Evolutionary conservation across 192 early-diverging fungal genomes (phyloP), one percentile per base, ranked within the genome.

Genomic region (Dissophora globulifera): DNA sequence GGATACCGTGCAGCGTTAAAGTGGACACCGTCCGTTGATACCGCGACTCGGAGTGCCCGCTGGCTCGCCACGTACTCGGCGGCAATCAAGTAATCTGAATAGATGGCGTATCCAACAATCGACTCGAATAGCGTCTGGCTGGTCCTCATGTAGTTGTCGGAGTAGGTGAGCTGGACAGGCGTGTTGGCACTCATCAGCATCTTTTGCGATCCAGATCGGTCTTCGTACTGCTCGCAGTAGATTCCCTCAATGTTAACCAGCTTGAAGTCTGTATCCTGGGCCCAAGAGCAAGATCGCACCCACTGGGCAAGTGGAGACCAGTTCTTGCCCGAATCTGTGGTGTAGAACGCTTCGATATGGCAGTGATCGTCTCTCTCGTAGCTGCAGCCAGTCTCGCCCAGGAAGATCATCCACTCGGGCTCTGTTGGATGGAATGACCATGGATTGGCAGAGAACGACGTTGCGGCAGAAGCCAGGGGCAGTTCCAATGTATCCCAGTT

Each of bases 1-100:
- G 97, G 97, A 80, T 95, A 98, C 38, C 87, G 79, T 20, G 94
- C 92, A 40, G 79, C 80, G 0, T 81, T 79, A 67, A 95, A 92
- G 0, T 67, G 72, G 33, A 62, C 61, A 7, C 94, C 97, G 62
- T 99, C 87, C 10, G 84, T 48, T 23, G 95, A 93, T 8, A 95
- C 86, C 40, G 84, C 78, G 45, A 93, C 69, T 3, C 79, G 62
- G 6, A 93, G 72, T 7, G 76, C 79, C 20, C 69, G 45, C 47
- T 82, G 87, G 41, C 69, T 62, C 12, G 49, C 54, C 20, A 69
- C 48, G 41, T 59, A 65, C 78, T 81, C 86, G 16, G 96, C 93
- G 13, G 92, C 90, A 23, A 96, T 82, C 69, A 99, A 69, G 63
- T 93, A 92, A 17, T 88, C 84, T 29, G 92, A 89, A 59, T 94